These are phyloP conservation scores for Vachellia pachyceras DNA, from an alignment of 306 rosid species.

Conservation along the genomic window DNA sequence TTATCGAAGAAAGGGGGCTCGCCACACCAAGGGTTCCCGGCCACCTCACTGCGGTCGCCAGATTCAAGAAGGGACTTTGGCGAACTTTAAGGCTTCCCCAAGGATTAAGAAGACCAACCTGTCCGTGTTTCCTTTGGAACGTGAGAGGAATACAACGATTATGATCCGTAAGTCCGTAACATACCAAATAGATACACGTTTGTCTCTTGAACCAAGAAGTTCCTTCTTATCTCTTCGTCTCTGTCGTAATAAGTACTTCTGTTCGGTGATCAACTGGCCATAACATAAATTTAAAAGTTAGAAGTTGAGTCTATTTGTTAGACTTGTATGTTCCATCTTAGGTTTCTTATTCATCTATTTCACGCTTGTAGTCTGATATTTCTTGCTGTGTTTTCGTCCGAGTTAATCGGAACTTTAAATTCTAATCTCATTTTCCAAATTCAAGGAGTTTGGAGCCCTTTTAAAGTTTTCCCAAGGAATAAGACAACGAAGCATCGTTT, in stretches of 20 bases:
- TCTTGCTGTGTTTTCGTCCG: no score
- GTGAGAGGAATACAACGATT: constrained; percentile 46
- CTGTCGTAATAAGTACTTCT: background rate
- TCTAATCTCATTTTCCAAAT: background rate
- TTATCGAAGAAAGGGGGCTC: background rate
- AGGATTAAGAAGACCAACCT: constrained; percentile 16
- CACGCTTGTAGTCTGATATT: no score
- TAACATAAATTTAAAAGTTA: background rate
- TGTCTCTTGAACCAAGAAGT: background rate
- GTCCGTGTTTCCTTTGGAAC: constrained; percentile 26
- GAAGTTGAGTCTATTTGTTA: background rate
- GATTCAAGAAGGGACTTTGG: background rate
- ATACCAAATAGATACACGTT: constrained; percentile 70
- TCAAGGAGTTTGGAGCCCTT: background rate
- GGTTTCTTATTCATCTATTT: background rate
- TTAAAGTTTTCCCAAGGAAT: background rate
- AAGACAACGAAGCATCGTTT: constrained; percentile 31
- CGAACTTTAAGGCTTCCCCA: background rate
- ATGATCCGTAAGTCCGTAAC: constrained; percentile 69
- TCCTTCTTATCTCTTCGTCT: background rate
- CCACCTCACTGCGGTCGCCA: background rate
- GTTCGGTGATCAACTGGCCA: background rate
- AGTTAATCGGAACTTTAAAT: no score
- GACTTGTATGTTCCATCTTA: background rate
- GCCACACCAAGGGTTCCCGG: background rate